Conservation (phyloP, 1,139 yeast species). For the Kurtzmaniella quercitrusa region DNA sequence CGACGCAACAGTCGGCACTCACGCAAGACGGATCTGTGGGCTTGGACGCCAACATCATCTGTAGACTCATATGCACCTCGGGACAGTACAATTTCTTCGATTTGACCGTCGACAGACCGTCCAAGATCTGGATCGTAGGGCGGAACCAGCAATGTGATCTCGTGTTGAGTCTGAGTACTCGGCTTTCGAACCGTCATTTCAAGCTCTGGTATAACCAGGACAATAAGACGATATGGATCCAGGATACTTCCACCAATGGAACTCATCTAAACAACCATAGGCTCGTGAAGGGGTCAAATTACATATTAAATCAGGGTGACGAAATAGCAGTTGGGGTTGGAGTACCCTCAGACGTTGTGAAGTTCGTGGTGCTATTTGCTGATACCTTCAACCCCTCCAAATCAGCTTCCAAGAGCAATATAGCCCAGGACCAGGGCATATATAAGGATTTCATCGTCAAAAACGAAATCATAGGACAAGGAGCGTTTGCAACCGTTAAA, state of each 20-base stretch:
- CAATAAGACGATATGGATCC: slow-evolving; percentile 57
- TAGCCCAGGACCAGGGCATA: slow-evolving; percentile 47
- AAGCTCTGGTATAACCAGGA: slow-evolving; percentile 56
- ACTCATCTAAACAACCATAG: slow-evolving; percentile 76
- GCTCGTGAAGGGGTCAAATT: slow-evolving; percentile 74
- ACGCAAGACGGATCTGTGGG: slow-evolving; percentile 21
- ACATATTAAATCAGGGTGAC: slow-evolving; percentile 85
- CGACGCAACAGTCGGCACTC: slow-evolving; percentile 54
- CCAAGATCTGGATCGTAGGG: slow-evolving; percentile 71
- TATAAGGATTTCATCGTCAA: slow-evolving; percentile 72
- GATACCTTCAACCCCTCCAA: slow-evolving; percentile 38
- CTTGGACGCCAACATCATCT: slow-evolving; percentile 27
- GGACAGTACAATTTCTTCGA: slow-evolving; percentile 53
- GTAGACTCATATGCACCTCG: slow-evolving; percentile 62
- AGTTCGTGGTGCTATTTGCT: slow-evolving; percentile 65
- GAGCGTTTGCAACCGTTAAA: slow-evolving; percentile 94
- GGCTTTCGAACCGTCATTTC: slow-evolving; percentile 79
- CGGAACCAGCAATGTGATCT: slow-evolving; percentile 66
- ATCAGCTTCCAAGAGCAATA: slow-evolving; percentile 16
- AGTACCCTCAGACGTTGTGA: slow-evolving; percentile 68
- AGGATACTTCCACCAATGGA: slow-evolving; percentile 82
- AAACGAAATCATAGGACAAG: slow-evolving; percentile 86
- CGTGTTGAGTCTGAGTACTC: slow-evolving; percentile 53
- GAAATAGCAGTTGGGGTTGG: slow-evolving; percentile 91
- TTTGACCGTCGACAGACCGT: slow-evolving; percentile 17